Percentiles rank a stretch among this genome's conserved stretches.
These are phyloP conservation scores for Forsythia suspensa DNA, from an alignment of 257 asterid genomes.

Conservation along the genomic window DNA sequence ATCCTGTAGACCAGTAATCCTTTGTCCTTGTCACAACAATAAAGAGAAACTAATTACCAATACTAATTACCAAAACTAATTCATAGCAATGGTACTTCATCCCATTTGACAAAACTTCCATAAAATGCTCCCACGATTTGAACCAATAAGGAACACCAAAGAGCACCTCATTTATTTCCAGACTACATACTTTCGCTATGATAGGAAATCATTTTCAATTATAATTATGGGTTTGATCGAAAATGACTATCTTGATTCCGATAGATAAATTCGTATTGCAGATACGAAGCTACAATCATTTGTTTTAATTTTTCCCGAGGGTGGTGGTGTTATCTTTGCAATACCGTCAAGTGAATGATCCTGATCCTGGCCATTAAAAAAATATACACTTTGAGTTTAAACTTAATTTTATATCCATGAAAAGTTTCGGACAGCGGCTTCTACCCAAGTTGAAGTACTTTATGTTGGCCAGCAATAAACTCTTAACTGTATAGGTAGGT, in stretches of 20 bases:
- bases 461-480: background rate
- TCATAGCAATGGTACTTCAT: background rate
- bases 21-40: background rate
- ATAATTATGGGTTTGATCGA: background rate
- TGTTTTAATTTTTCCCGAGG: background rate
- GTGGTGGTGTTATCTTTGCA: background rate
- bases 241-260: background rate
- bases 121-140: background rate
- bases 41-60: background rate
- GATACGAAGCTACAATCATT: background rate
- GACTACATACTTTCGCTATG: background rate
- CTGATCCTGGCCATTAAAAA: background rate
- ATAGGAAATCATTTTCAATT: background rate
- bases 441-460: background rate
- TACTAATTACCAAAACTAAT: background rate
- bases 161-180: background rate
- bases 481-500: background rate
- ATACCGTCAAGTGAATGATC: background rate
- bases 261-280: background rate
- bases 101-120: background rate
- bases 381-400: background rate
- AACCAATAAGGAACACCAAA: background rate
- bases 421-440: background rate
- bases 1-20: background rate
- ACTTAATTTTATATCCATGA: background rate